phyloP scores from a whole-genome alignment of 2,329 filamentous ascomycete genomes.

The Thielaviopsis cerberus region DNA sequence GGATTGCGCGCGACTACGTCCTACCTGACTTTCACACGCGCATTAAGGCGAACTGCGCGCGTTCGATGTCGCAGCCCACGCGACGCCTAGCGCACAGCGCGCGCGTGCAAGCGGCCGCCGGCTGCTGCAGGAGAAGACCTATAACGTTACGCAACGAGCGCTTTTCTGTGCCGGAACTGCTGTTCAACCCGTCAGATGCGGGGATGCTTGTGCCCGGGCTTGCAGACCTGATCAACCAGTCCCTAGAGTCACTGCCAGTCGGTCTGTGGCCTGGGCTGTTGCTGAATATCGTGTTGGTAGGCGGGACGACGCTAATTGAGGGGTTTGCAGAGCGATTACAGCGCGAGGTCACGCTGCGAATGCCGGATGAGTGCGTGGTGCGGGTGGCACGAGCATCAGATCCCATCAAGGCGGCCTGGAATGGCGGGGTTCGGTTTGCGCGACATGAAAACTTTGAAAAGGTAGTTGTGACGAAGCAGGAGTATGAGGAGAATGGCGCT shows the following conservation, averaged over 20 bases:
- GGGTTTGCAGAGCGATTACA: slow-evolving; percentile 70
- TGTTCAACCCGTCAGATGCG: slow-evolving; percentile 75
- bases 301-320: slow-evolving; percentile 62
- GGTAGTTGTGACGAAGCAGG: slow-evolving; percentile 62
- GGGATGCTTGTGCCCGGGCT: slow-evolving; percentile 71
- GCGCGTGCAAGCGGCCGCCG: slow-evolving; percentile 27
- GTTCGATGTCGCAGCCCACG: slow-evolving; percentile 50
- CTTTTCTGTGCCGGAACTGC: slow-evolving; percentile 72
- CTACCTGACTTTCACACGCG: slow-evolving; percentile 57
- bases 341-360: slow-evolving; percentile 50
- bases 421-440: slow-evolving; percentile 64
- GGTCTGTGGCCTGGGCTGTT: slow-evolving; percentile 68
- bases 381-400: slow-evolving; percentile 51
- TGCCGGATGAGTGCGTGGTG: slow-evolving; percentile 61
- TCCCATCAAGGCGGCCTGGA: slow-evolving; percentile 67
- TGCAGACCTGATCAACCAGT: slow-evolving; percentile 65
- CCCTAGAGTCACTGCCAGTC: slow-evolving; percentile 54
- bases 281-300: slow-evolving; percentile 75
- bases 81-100: slow-evolving; percentile 22
- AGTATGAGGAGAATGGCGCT: slow-evolving; percentile 76
- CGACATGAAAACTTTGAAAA: slow-evolving; percentile 47
- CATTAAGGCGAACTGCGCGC: slow-evolving; percentile 48
- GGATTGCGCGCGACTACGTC: slow-evolving; percentile 75
- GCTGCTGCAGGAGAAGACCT: slow-evolving; percentile 48
- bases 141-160: slow-evolving; percentile 80